Evolutionary conservation across 2,329 filamentous ascomycete species (phyloP), one percentile per base, ranked within the genome.

Genomic region (Fusarium sp.): DNA sequence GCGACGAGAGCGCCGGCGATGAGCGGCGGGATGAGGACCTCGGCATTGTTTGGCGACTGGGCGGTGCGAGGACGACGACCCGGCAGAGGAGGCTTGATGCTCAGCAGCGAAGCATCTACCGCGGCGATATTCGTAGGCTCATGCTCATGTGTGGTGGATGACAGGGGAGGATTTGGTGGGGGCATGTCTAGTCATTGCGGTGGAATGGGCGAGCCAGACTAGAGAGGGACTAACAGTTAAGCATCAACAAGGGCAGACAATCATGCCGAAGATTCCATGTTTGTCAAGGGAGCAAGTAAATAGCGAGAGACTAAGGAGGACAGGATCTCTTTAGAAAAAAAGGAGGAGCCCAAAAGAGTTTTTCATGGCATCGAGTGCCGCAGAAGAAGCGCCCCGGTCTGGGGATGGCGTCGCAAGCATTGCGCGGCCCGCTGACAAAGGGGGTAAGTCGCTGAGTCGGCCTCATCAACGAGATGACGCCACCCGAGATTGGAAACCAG

Each of bases 11-110:
- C 77, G 30, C 80, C 80, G 15, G 79, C 78, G 46, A 81, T 76
- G 7, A 81, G 75, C 37, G 79, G 78, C 44, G 80, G 79, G 0
- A 81, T 68, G 46, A 78, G 74, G 41, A 81, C 74, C 51, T 78
- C 78, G 57, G 75, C 72, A 65, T 78, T 74, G 28, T 65, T 76
- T 6, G 75, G 64, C 39, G 76, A 72, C 62, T 77, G 75, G 30
- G 77, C 69, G 39, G 75, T 71, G 43, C 72, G 74, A 27, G 73
- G 74, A 3, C 76, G 75, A 28, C 76, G 75, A 16, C 74, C 74
- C 28, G 79, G 79, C 36, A 80, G 66, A n/a, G 79, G 78, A 18
- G 78, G 79, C 63, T 81, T 81, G 27, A 75, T 62, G 65, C 23
- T 70, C 36, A 66, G 27, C n/a, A 70, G 28, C n/a, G 68, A 66